Evolutionary conservation across 2,329 filamentous ascomycete genomes (phyloP).

Genomic region (Phoma sp.): DNA sequence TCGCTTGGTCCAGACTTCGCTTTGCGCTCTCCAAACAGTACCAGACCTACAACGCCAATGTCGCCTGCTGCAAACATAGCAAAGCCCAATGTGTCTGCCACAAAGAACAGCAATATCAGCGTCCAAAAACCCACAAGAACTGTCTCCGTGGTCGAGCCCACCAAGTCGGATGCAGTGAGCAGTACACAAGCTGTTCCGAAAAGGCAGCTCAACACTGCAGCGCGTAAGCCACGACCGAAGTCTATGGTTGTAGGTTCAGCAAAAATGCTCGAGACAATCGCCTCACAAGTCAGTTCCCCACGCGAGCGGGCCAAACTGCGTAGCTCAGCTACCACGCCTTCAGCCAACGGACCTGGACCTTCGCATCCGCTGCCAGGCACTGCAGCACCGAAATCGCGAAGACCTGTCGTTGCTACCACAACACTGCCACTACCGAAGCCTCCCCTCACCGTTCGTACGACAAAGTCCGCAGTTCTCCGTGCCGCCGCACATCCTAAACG

Average conservation of each 20-base stretch:
- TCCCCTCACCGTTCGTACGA: not conserved
- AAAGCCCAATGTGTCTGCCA: not conserved
- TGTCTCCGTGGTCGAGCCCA: not conserved
- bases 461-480: not conserved
- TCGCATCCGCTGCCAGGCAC: not conserved
- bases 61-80: not conserved
- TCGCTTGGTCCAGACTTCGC: constrained; percentile 10
- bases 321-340: not conserved
- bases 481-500: not conserved
- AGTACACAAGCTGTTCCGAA: not conserved
- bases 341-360: not conserved
- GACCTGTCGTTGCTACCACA: not conserved
- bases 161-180: not conserved
- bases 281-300: constrained; percentile 8
- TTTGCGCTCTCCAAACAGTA: not conserved
- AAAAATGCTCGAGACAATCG: constrained; percentile 4
- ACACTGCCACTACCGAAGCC: not conserved
- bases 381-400: not conserved
- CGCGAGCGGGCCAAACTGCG: constrained; percentile 9
- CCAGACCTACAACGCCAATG: constrained; percentile 2
- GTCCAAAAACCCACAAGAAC: not conserved
- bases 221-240: constrained; percentile 13
- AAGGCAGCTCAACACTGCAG: constrained; percentile 1
- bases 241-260: constrained; percentile 13
- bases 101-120: not conserved